phyloP scores from a whole-genome alignment of 2,329 filamentous ascomycete species.

The Fusarium sp. region DNA sequence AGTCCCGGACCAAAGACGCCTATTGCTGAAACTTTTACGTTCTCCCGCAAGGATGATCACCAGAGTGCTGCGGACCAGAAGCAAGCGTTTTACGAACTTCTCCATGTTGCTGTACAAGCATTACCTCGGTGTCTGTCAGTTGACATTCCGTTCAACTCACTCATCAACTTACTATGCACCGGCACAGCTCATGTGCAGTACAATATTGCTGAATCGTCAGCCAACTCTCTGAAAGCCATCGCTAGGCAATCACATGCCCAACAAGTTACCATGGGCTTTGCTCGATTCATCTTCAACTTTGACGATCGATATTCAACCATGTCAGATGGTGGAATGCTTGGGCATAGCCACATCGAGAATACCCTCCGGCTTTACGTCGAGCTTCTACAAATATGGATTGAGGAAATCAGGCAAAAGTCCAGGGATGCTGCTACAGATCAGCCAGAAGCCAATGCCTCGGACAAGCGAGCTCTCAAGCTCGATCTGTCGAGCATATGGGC shows the following conservation, averaged over 20 bases:
- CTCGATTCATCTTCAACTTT: conserved; percentile 98
- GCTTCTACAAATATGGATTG: conserved; percentile 95
- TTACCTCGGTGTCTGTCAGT: conserved; percentile 92
- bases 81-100: conserved; percentile 93
- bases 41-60: conserved; percentile 84
- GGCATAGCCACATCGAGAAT: conserved; percentile 92
- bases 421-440: conserved; percentile 77
- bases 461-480: conserved; percentile 80
- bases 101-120: conserved; percentile 95
- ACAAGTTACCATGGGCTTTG: conserved; percentile 95
- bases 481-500: conserved; percentile 91
- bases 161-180: conserved; percentile 95
- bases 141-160: conserved; percentile 90
- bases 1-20: conserved; percentile 92
- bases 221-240: conserved; percentile 93
- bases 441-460: conserved; percentile 71
- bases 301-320: conserved; percentile 98
- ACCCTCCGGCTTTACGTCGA: conserved; percentile 94
- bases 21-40: conserved; percentile 93
- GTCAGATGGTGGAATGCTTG: conserved; percentile 97
- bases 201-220: conserved; percentile 92
- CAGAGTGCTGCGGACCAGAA: conserved; percentile 82
- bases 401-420: conserved; percentile 90
- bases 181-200: conserved; percentile 95
- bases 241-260: conserved; percentile 93